These are phyloP conservation scores for Melastoma malabathricum DNA, from an alignment of 345 rosid genomes.

Conservation along the genomic window DNA sequence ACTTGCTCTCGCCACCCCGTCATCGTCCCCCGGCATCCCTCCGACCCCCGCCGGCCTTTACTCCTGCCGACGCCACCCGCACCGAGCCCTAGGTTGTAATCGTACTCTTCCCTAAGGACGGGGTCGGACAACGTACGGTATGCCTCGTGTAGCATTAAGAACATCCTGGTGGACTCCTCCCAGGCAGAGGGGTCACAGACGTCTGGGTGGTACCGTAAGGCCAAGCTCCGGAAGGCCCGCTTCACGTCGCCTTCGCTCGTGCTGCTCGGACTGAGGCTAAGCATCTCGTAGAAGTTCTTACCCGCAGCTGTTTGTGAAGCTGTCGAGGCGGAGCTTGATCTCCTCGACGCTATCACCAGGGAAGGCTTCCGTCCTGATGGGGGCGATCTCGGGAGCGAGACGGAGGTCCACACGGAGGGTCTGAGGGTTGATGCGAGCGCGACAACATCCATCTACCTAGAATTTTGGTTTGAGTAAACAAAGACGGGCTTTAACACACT, in stretches of 20 bases:
- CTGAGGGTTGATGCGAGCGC: constrained; percentile 1
- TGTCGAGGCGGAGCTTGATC: too few relatives aligned
- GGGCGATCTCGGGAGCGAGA: not conserved
- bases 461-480: not conserved
- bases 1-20: constrained; percentile 2
- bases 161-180: constrained; percentile 14
- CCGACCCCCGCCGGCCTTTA: not conserved
- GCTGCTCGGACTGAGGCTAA: constrained; percentile 8
- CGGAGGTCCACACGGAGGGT: not conserved
- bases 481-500: not conserved
- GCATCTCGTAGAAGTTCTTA: constrained; percentile 10
- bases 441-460: not conserved
- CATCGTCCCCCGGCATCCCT: not conserved
- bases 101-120: constrained; percentile 6
- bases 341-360: too few relatives aligned
- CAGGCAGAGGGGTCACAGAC: constrained; percentile 9
- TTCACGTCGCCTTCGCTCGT: constrained; percentile 9
- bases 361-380: too few relatives aligned
- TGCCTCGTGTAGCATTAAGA: constrained; percentile 12
- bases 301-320: too few relatives aligned
- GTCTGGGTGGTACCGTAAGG: constrained; percentile 13
- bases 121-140: constrained; percentile 20
- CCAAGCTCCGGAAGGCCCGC: constrained; percentile 16
- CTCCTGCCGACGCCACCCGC: not conserved
- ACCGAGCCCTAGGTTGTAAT: constrained; percentile 3